Percentiles rank a stretch among this genome's conserved stretches.
These are phyloP conservation scores for Monosporascus sp. DNA, from an alignment of 2,329 filamentous ascomycete genomes.

Conservation along the genomic window DNA sequence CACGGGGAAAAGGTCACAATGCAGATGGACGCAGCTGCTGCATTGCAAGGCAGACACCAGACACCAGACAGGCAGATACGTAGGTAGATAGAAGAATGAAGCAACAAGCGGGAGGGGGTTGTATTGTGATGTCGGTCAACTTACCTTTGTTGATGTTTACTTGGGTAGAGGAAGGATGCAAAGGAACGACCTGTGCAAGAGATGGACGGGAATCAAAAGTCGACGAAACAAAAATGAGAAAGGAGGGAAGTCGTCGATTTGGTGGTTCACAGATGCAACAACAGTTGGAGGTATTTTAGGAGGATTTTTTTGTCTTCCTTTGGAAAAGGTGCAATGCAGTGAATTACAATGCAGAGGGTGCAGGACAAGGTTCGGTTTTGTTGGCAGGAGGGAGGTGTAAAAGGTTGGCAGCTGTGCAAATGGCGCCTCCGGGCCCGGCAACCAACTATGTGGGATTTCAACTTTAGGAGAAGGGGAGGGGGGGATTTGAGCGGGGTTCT, in stretches of 20 bases:
- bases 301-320: not conserved
- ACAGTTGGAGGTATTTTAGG: not conserved
- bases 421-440: no score
- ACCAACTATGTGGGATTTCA: no score
- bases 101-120: not conserved
- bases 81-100: not conserved
- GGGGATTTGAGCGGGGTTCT: not conserved
- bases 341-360: not conserved
- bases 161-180: not conserved
- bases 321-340: not conserved
- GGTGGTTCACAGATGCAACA: not conserved
- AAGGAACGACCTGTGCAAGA: not conserved
- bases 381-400: not conserved
- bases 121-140: not conserved
- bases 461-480: not conserved
- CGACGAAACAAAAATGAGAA: not conserved
- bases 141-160: not conserved
- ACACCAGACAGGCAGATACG: not conserved
- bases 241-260: not conserved
- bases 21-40: not conserved
- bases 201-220: not conserved
- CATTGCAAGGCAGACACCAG: not conserved
- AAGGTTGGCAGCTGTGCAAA: not conserved
- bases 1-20: conserved; percentile 1
- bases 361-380: not conserved